Evolutionary conservation across 768 basidiomycete genomes (phyloP).

Genomic region (Xerocomellus intermedius): DNA sequence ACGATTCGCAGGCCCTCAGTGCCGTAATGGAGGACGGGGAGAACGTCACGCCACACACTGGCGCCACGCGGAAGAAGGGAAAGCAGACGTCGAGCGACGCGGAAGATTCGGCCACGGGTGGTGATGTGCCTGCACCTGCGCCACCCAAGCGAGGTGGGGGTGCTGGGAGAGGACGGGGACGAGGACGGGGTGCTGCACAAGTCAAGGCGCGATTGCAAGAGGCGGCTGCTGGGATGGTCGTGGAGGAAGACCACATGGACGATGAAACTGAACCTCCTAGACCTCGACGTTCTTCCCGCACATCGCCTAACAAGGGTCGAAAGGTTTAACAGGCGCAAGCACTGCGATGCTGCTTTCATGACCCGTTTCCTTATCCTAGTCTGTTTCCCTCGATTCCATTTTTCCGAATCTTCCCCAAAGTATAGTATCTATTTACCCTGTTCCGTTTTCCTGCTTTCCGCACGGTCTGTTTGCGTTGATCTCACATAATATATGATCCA

Average conservation of each 20-base stretch:
- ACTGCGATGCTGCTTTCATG: not conserved
- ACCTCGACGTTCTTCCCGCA: slow-evolving; percentile 37
- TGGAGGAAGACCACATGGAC: slow-evolving; percentile 31
- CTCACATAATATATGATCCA: slow-evolving; percentile 3
- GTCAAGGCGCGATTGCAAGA: slow-evolving; percentile 25
- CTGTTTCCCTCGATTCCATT: not conserved
- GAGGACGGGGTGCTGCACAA: slow-evolving; percentile 17
- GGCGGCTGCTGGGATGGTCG: slow-evolving; percentile 24
- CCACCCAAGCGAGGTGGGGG: slow-evolving; percentile 18
- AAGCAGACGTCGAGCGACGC: slow-evolving; percentile 19
- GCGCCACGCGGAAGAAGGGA: slow-evolving; percentile 25
- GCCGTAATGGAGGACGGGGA: slow-evolving; percentile 22
- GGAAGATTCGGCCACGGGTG: slow-evolving; percentile 12
- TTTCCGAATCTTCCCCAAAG: slow-evolving; percentile 1
- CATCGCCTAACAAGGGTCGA: slow-evolving; percentile 34
- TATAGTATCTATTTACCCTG: slow-evolving; percentile 14
- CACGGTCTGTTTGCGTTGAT: slow-evolving; percentile 13
- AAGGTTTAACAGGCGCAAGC: slow-evolving; percentile 7
- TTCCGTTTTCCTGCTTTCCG: slow-evolving; percentile 1
- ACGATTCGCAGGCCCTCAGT: slow-evolving; percentile 28
- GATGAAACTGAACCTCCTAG: slow-evolving; percentile 23
- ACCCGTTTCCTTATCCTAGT: not conserved
- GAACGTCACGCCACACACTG: slow-evolving; percentile 1
- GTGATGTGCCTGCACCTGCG: slow-evolving; percentile 6
- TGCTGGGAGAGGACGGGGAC: slow-evolving; percentile 22